Evolutionary conservation across 768 basidiomycete genomes (phyloP).

Genomic region (Kwoniella sp.): DNA sequence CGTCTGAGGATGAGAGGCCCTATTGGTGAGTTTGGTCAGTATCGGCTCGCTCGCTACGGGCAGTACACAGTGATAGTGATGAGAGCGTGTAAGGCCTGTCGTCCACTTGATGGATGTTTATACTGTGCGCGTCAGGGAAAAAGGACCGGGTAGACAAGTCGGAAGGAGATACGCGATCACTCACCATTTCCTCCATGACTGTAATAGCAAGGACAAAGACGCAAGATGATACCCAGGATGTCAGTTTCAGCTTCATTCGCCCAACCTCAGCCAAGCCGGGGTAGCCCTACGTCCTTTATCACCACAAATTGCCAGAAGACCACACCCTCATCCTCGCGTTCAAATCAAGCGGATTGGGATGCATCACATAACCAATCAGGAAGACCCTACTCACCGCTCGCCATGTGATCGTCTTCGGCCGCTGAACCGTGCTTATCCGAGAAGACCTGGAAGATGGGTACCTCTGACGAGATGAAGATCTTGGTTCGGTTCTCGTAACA

Average conservation of each 20-base stretch:
- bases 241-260: not conserved
- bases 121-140: too few relatives aligned
- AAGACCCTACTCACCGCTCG: constrained; percentile 57
- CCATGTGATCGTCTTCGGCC: constrained; percentile 71
- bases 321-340: too few relatives aligned
- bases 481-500: constrained; percentile 95
- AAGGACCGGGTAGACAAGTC: too few relatives aligned
- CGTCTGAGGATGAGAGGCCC: constrained; percentile 75
- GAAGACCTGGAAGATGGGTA: constrained; percentile 87
- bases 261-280: not conserved
- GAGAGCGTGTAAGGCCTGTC: too few relatives aligned
- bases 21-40: constrained; percentile 52
- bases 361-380: too few relatives aligned
- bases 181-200: constrained; percentile 93
- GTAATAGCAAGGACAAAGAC: constrained; percentile 36
- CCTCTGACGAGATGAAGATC: constrained; percentile 87
- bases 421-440: constrained; percentile 64
- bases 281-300: too few relatives aligned
- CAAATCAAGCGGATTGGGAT: too few relatives aligned
- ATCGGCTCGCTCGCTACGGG: too few relatives aligned
- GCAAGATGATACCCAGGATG: too few relatives aligned
- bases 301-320: not conserved
- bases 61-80: too few relatives aligned
- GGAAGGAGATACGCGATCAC: too few relatives aligned
- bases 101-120: too few relatives aligned